Percentiles rank a stretch among this genome's conserved stretches.
These are phyloP conservation scores for Neocatenulostroma microsporum DNA, from an alignment of 2,329 filamentous ascomycete species.

Conservation along the genomic window DNA sequence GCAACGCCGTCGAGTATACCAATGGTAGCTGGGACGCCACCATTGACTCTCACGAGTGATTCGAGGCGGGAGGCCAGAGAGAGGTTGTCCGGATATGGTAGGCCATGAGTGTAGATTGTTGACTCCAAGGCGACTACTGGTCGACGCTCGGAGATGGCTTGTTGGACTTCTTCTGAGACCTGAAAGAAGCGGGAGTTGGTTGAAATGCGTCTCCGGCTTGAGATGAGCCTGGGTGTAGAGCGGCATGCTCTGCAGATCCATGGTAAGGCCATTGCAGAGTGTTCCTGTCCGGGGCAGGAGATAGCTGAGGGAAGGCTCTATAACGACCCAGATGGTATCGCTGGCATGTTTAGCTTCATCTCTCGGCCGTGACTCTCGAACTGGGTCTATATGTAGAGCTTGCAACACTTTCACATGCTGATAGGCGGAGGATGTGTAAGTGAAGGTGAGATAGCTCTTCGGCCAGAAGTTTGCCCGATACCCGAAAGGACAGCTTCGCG, in stretches of 20 bases:
- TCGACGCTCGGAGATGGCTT: slow-evolving; percentile 64
- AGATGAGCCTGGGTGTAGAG: neutral
- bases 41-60: slow-evolving; percentile 68
- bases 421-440: too few species aligned
- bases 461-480: too few species aligned
- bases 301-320: too few species aligned
- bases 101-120: slow-evolving; percentile 92
- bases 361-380: too few species aligned
- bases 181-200: slow-evolving; percentile 49
- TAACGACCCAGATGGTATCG: too few species aligned
- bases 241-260: slow-evolving; percentile 16
- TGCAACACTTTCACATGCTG: too few species aligned
- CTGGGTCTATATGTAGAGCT: too few species aligned
- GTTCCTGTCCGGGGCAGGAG: too few species aligned
- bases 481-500: too few species aligned
- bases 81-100: slow-evolving; percentile 63
- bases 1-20: slow-evolving; percentile 79
- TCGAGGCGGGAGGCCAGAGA: slow-evolving; percentile 75
- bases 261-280: too few species aligned
- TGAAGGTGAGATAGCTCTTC: too few species aligned
- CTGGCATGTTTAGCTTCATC: too few species aligned
- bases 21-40: slow-evolving; percentile 82
- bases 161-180: slow-evolving; percentile 73
- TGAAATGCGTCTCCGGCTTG: slow-evolving; percentile 9
- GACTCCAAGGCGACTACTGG: slow-evolving; percentile 91